Percentiles rank a stretch among this genome's conserved stretches.
These are phyloP conservation scores for Colletotrichum sublineola DNA, from an alignment of 2,329 filamentous ascomycete genomes.

Conservation along the genomic window DNA sequence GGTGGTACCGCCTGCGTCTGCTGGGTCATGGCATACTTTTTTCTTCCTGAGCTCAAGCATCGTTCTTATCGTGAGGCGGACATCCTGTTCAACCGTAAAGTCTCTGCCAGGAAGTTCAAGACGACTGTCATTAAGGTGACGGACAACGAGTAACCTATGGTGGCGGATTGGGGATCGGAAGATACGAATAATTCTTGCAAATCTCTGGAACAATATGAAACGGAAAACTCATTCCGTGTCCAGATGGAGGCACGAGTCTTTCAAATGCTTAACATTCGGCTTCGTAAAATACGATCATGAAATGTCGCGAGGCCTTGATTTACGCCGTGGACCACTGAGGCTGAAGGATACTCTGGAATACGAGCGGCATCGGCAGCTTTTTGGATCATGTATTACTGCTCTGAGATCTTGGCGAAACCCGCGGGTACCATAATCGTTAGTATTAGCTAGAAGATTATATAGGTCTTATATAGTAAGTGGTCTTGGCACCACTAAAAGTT, in stretches of 20 bases:
- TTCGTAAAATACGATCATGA: too few species aligned
- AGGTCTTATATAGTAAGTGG: too few species aligned
- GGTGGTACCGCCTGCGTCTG: constrained; percentile 57
- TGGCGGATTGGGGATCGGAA: background rate
- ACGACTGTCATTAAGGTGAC: constrained; percentile 56
- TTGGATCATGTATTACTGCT: too few species aligned
- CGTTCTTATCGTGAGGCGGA: constrained; percentile 60
- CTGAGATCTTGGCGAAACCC: too few species aligned
- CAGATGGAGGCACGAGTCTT: background rate
- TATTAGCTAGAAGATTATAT: too few species aligned
- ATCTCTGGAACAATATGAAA: background rate
- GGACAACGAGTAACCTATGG: constrained; percentile 54
- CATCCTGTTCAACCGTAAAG: constrained; percentile 58
- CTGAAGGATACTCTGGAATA: too few species aligned
- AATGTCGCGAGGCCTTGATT: constrained; percentile 20
- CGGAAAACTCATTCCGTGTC: too few species aligned
- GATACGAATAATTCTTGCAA: background rate
- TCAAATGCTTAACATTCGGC: too few species aligned
- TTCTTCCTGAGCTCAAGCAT: constrained; percentile 59
- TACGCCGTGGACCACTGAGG: too few species aligned
- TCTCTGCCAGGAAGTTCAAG: constrained; percentile 59
- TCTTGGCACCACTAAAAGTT: too few species aligned
- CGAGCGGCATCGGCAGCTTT: too few species aligned
- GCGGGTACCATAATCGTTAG: too few species aligned
- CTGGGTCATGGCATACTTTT: constrained; percentile 57